Percentiles rank a stretch among this genome's conserved stretches.
phyloP scores from a whole-genome alignment of 495 filamentous ascomycete genomes.

The Evernia prunastri region DNA sequence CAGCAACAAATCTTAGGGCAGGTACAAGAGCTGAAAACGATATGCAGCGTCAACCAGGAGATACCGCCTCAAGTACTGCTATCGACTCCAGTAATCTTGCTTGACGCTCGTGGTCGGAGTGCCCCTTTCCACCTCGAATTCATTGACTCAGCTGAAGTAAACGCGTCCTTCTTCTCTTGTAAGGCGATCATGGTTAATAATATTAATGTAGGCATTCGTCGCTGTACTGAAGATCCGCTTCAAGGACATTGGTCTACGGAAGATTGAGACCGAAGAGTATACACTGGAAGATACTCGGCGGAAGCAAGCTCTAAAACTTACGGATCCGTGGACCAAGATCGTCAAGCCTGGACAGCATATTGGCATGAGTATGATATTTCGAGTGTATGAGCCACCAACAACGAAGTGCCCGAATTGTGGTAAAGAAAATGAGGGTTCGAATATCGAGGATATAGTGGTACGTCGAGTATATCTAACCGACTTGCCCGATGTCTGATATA shows the following conservation, averaged over 20 bases:
- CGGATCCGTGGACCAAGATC: background rate
- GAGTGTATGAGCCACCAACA: background rate
- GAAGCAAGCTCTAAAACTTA: background rate
- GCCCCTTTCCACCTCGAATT: conserved; percentile 6
- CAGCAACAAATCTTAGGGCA: background rate
- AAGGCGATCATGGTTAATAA: background rate
- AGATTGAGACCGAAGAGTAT: background rate
- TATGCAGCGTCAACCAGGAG: background rate
- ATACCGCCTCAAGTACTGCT: background rate
- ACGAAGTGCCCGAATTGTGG: background rate
- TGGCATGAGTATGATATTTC: background rate
- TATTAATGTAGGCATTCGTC: background rate
- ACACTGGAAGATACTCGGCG: background rate
- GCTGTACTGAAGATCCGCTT: conserved; percentile 3
- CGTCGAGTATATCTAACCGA: background rate
- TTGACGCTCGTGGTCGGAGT: background rate
- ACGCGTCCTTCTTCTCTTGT: background rate
- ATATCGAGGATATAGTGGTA: background rate
- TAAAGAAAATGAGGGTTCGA: background rate
- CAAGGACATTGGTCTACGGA: conserved; percentile 1
- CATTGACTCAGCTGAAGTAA: conserved; percentile 3
- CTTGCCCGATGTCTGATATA: no score
- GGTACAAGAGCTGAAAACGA: background rate
- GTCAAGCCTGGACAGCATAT: conserved; percentile 4
- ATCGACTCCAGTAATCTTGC: background rate